Conservation (phyloP, 2,329 filamentous ascomycete genomes). For the Penicillium sp. region DNA sequence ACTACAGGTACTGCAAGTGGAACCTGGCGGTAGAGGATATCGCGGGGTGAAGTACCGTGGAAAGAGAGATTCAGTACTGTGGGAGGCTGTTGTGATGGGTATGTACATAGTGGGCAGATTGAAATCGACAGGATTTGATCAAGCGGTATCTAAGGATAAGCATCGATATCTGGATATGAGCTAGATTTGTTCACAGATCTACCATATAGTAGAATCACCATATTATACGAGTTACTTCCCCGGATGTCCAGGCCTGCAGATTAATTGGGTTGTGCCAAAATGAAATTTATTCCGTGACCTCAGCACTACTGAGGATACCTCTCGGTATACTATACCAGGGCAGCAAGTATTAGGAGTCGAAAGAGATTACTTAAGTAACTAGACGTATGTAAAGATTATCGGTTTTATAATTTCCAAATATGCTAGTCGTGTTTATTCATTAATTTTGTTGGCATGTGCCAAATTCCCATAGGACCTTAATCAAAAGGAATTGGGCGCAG, state of each 20-base stretch:
- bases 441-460: background rate
- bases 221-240: background rate
- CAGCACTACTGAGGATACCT: background rate
- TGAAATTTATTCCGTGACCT: background rate
- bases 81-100: background rate
- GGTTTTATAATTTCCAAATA: background rate
- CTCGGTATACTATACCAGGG: background rate
- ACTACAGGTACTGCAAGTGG: background rate
- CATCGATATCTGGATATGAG: background rate
- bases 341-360: no score
- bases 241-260: background rate
- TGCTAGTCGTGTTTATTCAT: background rate
- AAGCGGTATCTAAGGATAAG: background rate
- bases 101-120: background rate
- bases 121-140: background rate
- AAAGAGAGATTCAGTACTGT: no score
- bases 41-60: background rate
- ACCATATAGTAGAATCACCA: background rate
- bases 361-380: background rate
- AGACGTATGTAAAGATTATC: background rate
- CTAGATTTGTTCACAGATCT: background rate
- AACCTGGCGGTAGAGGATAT: background rate
- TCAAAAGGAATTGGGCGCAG: slow-evolving; percentile 54
- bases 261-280: background rate
- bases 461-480: slow-evolving; percentile 22